Evolutionary conservation across 495 filamentous ascomycete genomes (phyloP).

Genomic region (Antarctomyces pellizariae): DNA sequence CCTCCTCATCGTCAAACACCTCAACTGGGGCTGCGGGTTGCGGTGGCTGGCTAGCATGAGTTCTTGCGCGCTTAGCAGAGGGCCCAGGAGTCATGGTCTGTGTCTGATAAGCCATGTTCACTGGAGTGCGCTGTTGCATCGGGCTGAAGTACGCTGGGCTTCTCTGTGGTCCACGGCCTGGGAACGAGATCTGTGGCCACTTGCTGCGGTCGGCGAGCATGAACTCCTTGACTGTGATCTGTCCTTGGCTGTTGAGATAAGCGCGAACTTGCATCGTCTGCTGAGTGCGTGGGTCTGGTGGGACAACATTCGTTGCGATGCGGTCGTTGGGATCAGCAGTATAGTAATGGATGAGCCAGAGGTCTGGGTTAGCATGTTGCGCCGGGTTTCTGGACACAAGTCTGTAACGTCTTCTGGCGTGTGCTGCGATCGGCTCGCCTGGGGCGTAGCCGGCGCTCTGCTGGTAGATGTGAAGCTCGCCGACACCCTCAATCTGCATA

Average conservation of each 20-base stretch:
- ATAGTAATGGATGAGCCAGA: conserved; percentile 91
- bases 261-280: conserved; percentile 34
- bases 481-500: conserved; percentile 31
- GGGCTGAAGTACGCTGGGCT: conserved; percentile 9
- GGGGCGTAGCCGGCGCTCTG: conserved; percentile 57
- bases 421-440: conserved; percentile 43
- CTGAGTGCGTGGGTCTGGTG: conserved; percentile 31
- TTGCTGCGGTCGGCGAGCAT: conserved; percentile 70
- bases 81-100: conserved; percentile 17
- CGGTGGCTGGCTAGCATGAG: conserved; percentile 11
- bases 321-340: conserved; percentile 46
- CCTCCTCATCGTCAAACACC: conserved; percentile 60
- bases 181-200: conserved; percentile 70
- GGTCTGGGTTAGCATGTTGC: conserved; percentile 47
- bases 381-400: conserved; percentile 36
- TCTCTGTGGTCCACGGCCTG: conserved; percentile 21
- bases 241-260: conserved; percentile 53
- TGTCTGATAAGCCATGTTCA: conserved; percentile 26
- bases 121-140: conserved; percentile 19
- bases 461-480: conserved; percentile 36
- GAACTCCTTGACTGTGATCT: conserved; percentile 76
- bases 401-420: conserved; percentile 64
- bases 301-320: conserved; percentile 39
- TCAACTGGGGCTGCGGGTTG: conserved; percentile 6
- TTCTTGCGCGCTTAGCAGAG: conserved; percentile 21